phyloP scores from a whole-genome alignment of 108 stramenopile genomes.

The Stephanodiscus triporus region DNA sequence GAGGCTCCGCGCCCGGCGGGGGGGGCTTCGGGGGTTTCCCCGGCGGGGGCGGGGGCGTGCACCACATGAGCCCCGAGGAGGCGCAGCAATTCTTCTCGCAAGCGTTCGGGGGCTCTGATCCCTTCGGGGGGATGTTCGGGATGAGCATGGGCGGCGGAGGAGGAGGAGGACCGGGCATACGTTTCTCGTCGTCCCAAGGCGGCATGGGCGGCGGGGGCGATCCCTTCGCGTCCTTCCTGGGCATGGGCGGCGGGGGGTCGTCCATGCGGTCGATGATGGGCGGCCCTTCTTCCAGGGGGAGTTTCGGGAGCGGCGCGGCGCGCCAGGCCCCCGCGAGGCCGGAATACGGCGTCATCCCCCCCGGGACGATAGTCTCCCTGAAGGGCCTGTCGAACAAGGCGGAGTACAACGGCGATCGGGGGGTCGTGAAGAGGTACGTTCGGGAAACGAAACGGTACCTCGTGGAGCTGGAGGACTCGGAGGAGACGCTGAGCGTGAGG shows the following conservation, averaged over 20 bases:
- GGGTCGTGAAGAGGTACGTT: conserved; percentile 71
- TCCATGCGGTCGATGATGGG: conserved; percentile 37
- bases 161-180: conserved; percentile 50
- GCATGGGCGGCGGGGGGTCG: conserved; percentile 58
- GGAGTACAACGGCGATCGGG: conserved; percentile 83
- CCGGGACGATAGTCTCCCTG: conserved; percentile 81
- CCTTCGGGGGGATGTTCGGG: conserved; percentile 78
- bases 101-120: conserved; percentile 85
- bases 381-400: conserved; percentile 73
- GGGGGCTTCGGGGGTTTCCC: conserved; percentile 52
- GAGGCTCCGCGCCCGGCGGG: conserved; percentile 49
- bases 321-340: conserved; percentile 44
- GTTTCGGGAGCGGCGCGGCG: conserved; percentile 33
- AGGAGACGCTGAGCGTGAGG: conserved; percentile 82
- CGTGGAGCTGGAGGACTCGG: conserved; percentile 80
- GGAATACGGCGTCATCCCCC: conserved; percentile 79
- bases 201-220: conserved; percentile 52
- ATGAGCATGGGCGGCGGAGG: conserved; percentile 55
- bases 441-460: conserved; percentile 69
- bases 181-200: conserved; percentile 27
- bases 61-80: conserved; percentile 84
- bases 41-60: conserved; percentile 54
- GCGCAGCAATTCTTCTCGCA: conserved; percentile 75
- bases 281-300: conserved; percentile 35
- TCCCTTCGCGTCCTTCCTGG: conserved; percentile 31